Evolutionary conservation across 169 alveolate genomes (phyloP).

Genomic region (Babesia sp.): DNA sequence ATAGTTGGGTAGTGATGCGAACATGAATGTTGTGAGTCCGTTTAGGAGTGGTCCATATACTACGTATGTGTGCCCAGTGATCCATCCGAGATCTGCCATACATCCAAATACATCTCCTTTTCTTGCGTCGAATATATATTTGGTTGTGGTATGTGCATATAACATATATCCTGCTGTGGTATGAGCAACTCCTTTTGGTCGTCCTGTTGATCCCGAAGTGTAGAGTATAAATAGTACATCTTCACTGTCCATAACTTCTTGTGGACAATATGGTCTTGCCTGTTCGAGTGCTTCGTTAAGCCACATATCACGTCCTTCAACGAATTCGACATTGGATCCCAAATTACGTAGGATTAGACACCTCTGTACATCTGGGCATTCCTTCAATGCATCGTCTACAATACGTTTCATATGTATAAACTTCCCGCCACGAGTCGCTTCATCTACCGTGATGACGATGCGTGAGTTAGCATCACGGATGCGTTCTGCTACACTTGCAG

Average conservation of each 20-base stretch:
- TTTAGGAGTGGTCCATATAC: conserved; percentile 93
- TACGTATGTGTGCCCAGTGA: conserved; percentile 95
- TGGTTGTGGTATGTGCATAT: conserved; percentile 87
- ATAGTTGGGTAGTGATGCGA: conserved; percentile 92
- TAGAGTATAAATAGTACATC: conserved; percentile 91
- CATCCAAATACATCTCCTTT: conserved; percentile 90
- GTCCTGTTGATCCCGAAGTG: conserved; percentile 97
- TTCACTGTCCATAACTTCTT: conserved; percentile 92
- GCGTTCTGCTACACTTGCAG: conserved; percentile 90
- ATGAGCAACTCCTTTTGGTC: conserved; percentile 95
- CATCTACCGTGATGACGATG: conserved; percentile 58
- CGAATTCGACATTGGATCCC: conserved; percentile 67
- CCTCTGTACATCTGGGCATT: conserved; percentile 39
- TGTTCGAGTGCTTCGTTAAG: conserved; percentile 82
- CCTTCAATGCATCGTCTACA: conserved; percentile 56
- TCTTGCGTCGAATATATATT: conserved; percentile 86
- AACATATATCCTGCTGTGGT: conserved; percentile 91
- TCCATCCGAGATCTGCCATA: conserved; percentile 98
- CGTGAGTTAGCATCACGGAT: conserved; percentile 85
- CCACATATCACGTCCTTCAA: conserved; percentile 80
- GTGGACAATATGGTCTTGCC: conserved; percentile 88
- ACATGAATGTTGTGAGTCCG: conserved; percentile 91
- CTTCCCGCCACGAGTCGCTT: conserved; percentile 53
- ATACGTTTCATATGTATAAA: conserved; percentile 59
- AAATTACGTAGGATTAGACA: conserved; percentile 47